A percentile compares a stretch with the other conserved stretches of the same genome.
phyloP scores from a whole-genome alignment of 176 grass and related monocot genomes.

The Zoysia japonica region DNA sequence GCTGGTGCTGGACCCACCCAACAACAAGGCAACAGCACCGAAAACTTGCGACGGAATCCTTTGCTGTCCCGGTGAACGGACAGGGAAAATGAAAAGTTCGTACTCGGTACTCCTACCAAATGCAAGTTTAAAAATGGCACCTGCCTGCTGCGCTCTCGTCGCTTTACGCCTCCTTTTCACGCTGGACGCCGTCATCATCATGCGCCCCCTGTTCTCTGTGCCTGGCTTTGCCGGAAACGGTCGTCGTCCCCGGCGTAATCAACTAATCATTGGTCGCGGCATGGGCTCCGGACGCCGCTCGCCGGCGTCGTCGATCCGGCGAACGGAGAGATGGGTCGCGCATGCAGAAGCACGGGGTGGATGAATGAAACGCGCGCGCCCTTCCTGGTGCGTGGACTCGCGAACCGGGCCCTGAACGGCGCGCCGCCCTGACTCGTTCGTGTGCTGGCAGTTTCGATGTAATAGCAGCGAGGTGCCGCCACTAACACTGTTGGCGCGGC shows the following conservation, averaged over 20 bases:
- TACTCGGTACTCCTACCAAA: too few relatives aligned
- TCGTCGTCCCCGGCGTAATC: neutral
- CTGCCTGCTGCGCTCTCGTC: too few relatives aligned
- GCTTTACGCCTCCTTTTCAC: constrained; percentile 15
- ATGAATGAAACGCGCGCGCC: neutral
- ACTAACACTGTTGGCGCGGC: neutral
- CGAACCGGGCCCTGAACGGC: neutral
- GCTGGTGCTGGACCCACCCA: neutral
- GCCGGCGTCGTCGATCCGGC: neutral
- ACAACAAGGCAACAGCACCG: neutral
- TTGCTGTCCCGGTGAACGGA: neutral
- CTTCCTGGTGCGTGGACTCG: too few relatives aligned
- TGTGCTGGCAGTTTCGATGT: neutral
- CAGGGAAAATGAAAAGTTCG: too few relatives aligned
- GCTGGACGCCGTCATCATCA: constrained; percentile 12
- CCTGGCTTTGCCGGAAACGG: neutral
- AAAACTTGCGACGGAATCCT: neutral
- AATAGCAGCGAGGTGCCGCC: too few relatives aligned
- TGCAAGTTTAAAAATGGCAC: too few relatives aligned
- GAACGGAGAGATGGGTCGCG: neutral
- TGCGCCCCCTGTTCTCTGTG: neutral
- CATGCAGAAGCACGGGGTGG: neutral
- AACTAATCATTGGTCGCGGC: constrained; percentile 12
- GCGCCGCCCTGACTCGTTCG: neutral
- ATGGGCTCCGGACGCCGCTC: neutral